Evolutionary conservation across 441 rosid genomes (phyloP).

Genomic region (Erysimum cheiri): DNA sequence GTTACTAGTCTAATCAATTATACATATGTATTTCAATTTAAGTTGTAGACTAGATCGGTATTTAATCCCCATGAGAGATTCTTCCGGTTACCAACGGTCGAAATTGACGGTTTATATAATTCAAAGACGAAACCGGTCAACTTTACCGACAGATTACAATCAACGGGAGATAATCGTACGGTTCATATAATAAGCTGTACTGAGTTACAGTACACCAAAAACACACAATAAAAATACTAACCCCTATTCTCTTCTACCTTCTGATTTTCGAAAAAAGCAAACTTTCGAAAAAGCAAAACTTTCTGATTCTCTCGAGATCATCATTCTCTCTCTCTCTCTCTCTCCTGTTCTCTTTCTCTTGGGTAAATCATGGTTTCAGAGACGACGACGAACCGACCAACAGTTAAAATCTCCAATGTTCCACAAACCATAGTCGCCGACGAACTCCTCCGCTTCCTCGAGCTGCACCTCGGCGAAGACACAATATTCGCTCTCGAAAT

Average conservation of each 20-base stretch:
- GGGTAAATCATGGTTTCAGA: conserved; percentile 33
- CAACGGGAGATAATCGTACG: too few relatives aligned
- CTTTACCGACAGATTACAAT: too few relatives aligned
- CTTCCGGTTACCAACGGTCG: neutral
- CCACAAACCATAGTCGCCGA: conserved; percentile 68
- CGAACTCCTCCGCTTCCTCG: conserved; percentile 69
- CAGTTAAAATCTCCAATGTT: conserved; percentile 62
- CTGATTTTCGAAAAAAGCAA: neutral
- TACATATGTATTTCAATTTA: neutral
- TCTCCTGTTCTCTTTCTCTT: neutral
- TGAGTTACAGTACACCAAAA: neutral
- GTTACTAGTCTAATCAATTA: too few relatives aligned
- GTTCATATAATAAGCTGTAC: neutral
- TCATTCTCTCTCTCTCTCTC: too few relatives aligned
- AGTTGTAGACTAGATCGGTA: neutral
- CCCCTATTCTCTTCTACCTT: neutral
- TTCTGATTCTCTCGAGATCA: conserved; percentile 28
- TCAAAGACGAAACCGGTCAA: neutral
- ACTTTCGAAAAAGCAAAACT: conserved; percentile 1
- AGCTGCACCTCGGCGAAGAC: conserved; percentile 65
- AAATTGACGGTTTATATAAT: neutral
- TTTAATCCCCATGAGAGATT: neutral
- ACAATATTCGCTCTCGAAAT: conserved; percentile 83
- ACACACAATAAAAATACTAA: neutral
- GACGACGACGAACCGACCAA: conserved; percentile 50